Evolutionary conservation across 176 grass and related monocot genomes (phyloP).

Genomic region (Stipa capillata): DNA sequence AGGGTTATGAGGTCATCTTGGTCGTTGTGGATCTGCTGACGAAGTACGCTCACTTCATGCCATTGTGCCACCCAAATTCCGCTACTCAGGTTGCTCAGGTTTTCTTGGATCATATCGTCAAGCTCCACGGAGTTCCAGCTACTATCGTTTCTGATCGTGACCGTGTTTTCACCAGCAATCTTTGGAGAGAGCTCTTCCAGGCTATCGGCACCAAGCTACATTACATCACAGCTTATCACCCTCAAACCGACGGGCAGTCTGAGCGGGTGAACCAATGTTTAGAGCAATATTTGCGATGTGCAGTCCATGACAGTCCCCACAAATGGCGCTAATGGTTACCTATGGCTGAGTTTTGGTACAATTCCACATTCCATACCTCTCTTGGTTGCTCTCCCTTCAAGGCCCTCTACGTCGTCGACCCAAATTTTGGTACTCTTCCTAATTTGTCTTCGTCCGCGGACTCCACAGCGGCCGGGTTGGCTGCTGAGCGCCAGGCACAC

Average conservation of each 20-base stretch:
- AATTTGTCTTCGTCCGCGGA: too few species aligned
- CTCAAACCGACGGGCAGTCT: not conserved
- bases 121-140: fast-evolving
- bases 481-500: too few species aligned
- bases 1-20: not conserved
- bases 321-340: not conserved
- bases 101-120: fast-evolving
- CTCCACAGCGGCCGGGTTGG: too few species aligned
- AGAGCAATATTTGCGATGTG: not conserved
- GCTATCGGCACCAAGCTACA: not conserved
- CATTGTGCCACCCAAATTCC: not conserved
- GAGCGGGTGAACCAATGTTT: not conserved
- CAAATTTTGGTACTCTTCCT: too few species aligned
- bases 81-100: fast-evolving
- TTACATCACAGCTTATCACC: not conserved
- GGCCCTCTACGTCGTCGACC: too few species aligned
- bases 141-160: not conserved
- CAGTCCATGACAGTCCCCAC: fast-evolving
- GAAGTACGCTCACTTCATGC: not conserved
- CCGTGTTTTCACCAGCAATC: not conserved
- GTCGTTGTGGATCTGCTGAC: not conserved
- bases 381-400: too few species aligned
- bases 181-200: not conserved
- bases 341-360: too few species aligned
- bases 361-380: too few species aligned